phyloP scores from a whole-genome alignment of 2,329 filamentous ascomycete genomes.

The Diaporthe sp. region DNA sequence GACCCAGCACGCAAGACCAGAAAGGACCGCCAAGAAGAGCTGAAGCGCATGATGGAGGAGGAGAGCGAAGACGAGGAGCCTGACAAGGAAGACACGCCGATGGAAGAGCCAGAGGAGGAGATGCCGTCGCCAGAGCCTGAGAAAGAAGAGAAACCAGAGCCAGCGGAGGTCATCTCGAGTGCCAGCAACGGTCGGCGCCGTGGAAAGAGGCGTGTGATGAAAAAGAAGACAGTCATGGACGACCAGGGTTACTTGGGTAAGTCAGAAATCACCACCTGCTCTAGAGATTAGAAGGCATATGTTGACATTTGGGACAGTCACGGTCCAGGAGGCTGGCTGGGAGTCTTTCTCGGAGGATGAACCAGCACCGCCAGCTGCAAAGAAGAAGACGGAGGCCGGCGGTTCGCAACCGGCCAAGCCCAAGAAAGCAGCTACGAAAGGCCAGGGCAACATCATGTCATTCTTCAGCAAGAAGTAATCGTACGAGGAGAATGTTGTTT shows the following conservation, averaged over 20 bases:
- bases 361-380: constrained; percentile 60
- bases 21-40: constrained; percentile 74
- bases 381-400: constrained; percentile 64
- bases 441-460: constrained; percentile 88
- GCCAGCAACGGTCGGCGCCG: constrained; percentile 73
- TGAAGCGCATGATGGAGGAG: constrained; percentile 64
- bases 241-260: constrained; percentile 90
- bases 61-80: constrained; percentile 40
- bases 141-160: constrained; percentile 52
- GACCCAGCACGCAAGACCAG: constrained; percentile 56
- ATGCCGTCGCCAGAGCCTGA: constrained; percentile 54
- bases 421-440: constrained; percentile 70
- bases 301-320: constrained; percentile 69
- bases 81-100: constrained; percentile 43
- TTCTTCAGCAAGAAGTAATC: constrained; percentile 86
- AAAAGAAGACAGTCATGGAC: constrained; percentile 88
- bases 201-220: constrained; percentile 84
- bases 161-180: constrained; percentile 66
- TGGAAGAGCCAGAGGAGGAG: constrained; percentile 51
- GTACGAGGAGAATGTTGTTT: not conserved
- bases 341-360: constrained; percentile 96
- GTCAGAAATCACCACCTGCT: constrained; percentile 45
- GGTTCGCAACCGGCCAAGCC: constrained; percentile 60
- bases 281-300: constrained; percentile 8
- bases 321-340: constrained; percentile 86